Conservation (phyloP, 495 filamentous ascomycete species). For the Choiromyces venosus region DNA sequence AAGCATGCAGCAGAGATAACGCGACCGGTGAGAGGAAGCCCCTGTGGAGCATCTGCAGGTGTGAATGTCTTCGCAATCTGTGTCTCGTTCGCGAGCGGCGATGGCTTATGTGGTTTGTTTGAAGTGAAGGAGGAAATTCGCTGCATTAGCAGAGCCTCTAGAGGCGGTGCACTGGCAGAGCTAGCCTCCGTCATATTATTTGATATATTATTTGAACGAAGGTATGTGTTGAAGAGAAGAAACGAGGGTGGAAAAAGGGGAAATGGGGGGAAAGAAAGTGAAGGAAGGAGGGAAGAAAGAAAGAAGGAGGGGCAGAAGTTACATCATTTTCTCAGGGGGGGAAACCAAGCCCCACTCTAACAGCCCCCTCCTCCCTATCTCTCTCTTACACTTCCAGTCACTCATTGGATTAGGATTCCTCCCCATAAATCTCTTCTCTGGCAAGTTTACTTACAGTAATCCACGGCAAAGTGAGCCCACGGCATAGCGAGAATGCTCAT, state of each 20-base stretch:
- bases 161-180: conserved; percentile 18
- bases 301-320: background rate
- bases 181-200: conserved; percentile 14
- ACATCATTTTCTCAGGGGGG: too few species aligned
- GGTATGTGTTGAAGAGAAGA: background rate
- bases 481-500: too few species aligned
- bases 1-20: conserved; percentile 84
- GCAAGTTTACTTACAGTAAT: background rate
- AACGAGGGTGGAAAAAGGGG: background rate
- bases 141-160: conserved; percentile 19
- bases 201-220: background rate
- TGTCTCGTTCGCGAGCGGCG: conserved; percentile 25
- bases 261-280: background rate
- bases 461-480: too few species aligned
- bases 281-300: background rate
- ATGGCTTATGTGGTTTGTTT: conserved; percentile 21
- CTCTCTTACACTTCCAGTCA: background rate
- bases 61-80: conserved; percentile 21
- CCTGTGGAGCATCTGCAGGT: conserved; percentile 21
- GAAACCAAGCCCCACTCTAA: too few species aligned
- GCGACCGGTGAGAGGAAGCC: conserved; percentile 65
- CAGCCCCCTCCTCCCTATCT: background rate
- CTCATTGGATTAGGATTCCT: background rate
- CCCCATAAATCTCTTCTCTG: background rate
- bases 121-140: conserved; percentile 11